Percentiles rank a stretch among this genome's conserved stretches.
These are phyloP conservation scores for Hygrophila difformis DNA, from an alignment of 257 asterid genomes.

Conservation along the genomic window DNA sequence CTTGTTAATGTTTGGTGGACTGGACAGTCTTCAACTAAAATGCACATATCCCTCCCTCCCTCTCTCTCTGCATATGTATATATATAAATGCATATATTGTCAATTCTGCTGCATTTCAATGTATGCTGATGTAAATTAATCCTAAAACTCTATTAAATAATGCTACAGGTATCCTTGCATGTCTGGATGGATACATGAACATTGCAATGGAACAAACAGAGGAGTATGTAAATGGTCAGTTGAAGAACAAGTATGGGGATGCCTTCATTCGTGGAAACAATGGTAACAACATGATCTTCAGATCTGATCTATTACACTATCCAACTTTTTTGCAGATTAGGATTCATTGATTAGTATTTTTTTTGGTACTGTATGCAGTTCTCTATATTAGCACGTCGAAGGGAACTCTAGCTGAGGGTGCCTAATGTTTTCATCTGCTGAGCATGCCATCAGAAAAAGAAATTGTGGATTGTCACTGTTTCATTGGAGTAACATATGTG, in stretches of 20 bases:
- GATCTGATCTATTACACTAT: background rate
- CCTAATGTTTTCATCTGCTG: constrained; percentile 45
- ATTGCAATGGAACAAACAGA: constrained; percentile 99
- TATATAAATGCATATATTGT: too few relatives aligned
- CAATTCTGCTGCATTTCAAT: too few relatives aligned
- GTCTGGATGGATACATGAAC: constrained; percentile 96
- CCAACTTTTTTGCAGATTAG: background rate
- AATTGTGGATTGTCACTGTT: too few relatives aligned
- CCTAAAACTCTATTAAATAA: too few relatives aligned
- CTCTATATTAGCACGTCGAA: constrained; percentile 95
- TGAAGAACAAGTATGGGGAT: constrained; percentile 94
- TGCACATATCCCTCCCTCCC: too few relatives aligned
- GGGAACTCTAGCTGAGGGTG: constrained; percentile 78
- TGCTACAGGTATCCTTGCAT: constrained; percentile 76
- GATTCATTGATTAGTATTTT: background rate
- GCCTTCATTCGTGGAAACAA: constrained; percentile 96
- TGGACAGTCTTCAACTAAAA: too few relatives aligned
- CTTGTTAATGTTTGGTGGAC: too few relatives aligned
- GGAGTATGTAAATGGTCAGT: constrained; percentile 93
- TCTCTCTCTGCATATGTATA: too few relatives aligned
- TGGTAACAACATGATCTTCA: constrained; percentile 30
- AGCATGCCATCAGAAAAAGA: too few relatives aligned
- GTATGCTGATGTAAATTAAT: too few relatives aligned
- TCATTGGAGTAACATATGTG: too few relatives aligned
- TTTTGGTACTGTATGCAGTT: constrained; percentile 52